Base-by-base conservation (phyloP, 176 grass and related monocot genomes). In the Urochloa ruziziensis region DNA sequence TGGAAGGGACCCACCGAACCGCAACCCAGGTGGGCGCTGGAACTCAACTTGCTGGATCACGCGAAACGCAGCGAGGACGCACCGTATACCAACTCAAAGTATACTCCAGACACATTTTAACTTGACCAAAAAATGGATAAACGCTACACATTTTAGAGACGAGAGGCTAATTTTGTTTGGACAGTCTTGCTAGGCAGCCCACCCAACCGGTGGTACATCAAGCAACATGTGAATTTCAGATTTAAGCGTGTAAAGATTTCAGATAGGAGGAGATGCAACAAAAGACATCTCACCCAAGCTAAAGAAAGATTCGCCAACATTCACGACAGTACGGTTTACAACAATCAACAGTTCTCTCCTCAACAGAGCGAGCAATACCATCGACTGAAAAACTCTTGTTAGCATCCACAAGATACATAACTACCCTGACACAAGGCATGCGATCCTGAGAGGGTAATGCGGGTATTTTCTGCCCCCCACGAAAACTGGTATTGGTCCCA, bases 361-460 rank as follows among this genome's bases (percentile, higher is more conserved):
- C 34, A 5, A 30, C 28, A 48, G 11, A 13, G 47, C 5, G 11
- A 54, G 53, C 62, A 75, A 39, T 49, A 61, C 30, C 36, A 60
- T 74, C 54, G 54, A 68, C n/a, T 52, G n/a, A 57, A 86, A n/a
- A 86, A 82, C 8, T 65, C 42, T 37, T 77, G 83, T 78, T 82
- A 77, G 73, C 79, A 78, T 82, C 70, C 83, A 71, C 65, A 70
- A 15, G 72, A 78, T 70, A 86, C 71, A 90, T 2, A 67, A 56
- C 29, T 67, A 71, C n/a, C 40, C 37, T 14, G 78, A 69, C 53
- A 65, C 47, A 19, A 48, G 28, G 58, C 59, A 54, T 34, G n/a
- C 5, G 10, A 82, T 73, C 52, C 58, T 57, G 27, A 24, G 19
- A 62, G 24, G 36, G 56, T 16, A 29, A n/a, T n/a, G n/a, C n/a